Conservation (phyloP, 164 flowering plant genomes). For the Dillenia turbinata region DNA sequence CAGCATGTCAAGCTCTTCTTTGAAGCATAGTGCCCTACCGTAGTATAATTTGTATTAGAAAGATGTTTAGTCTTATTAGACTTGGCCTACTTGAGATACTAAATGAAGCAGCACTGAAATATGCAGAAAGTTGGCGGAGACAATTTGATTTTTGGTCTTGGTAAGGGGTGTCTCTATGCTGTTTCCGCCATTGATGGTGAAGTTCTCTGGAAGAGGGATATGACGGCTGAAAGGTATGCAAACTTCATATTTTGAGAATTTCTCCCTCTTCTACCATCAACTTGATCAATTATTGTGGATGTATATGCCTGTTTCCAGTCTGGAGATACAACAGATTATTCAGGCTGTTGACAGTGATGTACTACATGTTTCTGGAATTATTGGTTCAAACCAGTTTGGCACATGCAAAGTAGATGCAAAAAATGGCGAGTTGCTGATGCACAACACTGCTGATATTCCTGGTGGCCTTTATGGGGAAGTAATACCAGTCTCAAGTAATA, state of each 20-base stretch:
- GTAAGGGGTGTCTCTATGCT: slow-evolving; percentile 74
- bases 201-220: slow-evolving; percentile 71
- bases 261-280: background rate
- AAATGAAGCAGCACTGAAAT: background rate
- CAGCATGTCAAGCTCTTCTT: too few relatives aligned
- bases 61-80: too few relatives aligned
- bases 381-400: slow-evolving; percentile 46
- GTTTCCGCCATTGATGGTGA: slow-evolving; percentile 86
- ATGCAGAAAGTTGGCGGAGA: slow-evolving; percentile 73
- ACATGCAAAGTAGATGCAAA: slow-evolving; percentile 46
- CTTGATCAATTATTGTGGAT: background rate
- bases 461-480: slow-evolving; percentile 66
- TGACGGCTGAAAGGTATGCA: slow-evolving; percentile 61
- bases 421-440: slow-evolving; percentile 69
- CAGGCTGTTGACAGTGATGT: slow-evolving; percentile 51
- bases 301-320: slow-evolving; percentile 40
- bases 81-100: background rate
- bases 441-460: slow-evolving; percentile 40
- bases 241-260: slow-evolving; percentile 1
- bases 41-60: too few relatives aligned
- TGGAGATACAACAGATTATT: slow-evolving; percentile 58
- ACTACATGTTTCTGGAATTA: slow-evolving; percentile 61
- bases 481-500: slow-evolving; percentile 47
- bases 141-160: slow-evolving; percentile 53
- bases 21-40: too few relatives aligned